Percentiles rank a stretch among this genome's conserved stretches.
These are phyloP conservation scores for Talaromyces funiculosus DNA, from an alignment of 2,329 filamentous ascomycete genomes.

Conservation along the genomic window DNA sequence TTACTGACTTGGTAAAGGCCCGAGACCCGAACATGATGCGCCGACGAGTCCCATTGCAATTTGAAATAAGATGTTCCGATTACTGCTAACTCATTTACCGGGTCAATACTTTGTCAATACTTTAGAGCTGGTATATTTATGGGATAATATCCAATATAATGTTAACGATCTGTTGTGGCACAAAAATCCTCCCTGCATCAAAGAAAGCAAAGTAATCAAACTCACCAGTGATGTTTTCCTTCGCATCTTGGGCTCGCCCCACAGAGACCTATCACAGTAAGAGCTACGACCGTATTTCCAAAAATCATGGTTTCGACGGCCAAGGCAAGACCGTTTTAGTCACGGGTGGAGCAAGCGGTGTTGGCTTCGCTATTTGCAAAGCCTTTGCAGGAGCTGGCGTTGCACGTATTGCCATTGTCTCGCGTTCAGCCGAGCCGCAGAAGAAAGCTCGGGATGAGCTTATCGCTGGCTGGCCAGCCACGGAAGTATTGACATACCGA, in stretches of 20 bases:
- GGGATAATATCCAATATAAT: neutral
- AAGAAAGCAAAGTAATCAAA: neutral
- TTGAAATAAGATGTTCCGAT: neutral
- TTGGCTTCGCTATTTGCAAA: neutral
- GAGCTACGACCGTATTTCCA: neutral
- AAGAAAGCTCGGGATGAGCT: neutral
- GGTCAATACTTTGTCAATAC: neutral
- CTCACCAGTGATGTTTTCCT: neutral
- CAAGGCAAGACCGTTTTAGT: neutral
- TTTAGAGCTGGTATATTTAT: neutral
- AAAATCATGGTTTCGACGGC: neutral
- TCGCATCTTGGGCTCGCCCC: neutral
- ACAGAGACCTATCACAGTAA: neutral
- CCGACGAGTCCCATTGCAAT: too few species aligned
- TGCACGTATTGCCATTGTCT: neutral
- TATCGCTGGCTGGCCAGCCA: neutral
- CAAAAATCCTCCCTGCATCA: neutral
- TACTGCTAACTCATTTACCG: neutral
- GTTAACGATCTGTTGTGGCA: neutral
- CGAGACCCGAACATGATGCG: neutral
- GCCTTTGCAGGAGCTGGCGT: neutral
- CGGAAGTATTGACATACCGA: neutral
- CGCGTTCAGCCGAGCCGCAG: neutral
- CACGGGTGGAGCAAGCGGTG: neutral
- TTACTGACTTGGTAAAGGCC: neutral